Evolutionary conservation across 2,329 filamentous ascomycete species (phyloP).

Genomic region (Sporothrix schenckii): DNA sequence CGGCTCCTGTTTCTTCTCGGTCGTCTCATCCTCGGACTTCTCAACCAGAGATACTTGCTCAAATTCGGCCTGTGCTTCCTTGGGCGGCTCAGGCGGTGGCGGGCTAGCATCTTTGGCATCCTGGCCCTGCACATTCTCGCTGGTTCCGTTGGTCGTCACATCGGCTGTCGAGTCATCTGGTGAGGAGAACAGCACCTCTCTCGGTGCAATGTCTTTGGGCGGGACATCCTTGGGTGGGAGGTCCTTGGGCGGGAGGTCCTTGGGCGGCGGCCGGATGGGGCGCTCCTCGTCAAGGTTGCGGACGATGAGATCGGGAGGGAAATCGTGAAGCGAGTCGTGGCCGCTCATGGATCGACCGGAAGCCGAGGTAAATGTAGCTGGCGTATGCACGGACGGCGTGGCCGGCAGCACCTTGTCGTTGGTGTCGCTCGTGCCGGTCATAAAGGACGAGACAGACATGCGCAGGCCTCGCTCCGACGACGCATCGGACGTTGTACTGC

Average conservation of each 20-base stretch:
- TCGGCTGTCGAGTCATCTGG: background rate
- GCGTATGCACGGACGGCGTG: conserved; percentile 15
- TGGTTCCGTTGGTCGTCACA: background rate
- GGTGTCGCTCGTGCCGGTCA: conserved; percentile 32
- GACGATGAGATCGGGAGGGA: conserved; percentile 31
- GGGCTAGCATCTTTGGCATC: background rate
- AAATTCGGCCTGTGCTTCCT: background rate
- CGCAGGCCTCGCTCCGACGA: conserved; percentile 34
- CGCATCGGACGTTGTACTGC: conserved; percentile 36
- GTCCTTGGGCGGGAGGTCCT: background rate
- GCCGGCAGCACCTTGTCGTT: conserved; percentile 20
- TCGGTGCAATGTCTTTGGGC: background rate
- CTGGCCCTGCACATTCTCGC: background rate
- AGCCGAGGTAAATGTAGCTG: conserved; percentile 6
- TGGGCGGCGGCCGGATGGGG: conserved; percentile 10
- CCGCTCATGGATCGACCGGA: background rate
- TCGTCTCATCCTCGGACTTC: background rate
- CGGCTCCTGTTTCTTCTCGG: background rate
- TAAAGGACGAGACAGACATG: conserved; percentile 35
- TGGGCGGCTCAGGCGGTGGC: background rate
- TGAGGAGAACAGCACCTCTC: conserved; percentile 9
- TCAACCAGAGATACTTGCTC: conserved; percentile 1
- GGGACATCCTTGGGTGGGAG: background rate
- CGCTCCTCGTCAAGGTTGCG: conserved; percentile 35
- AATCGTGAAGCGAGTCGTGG: conserved; percentile 13